phyloP scores from a whole-genome alignment of 2,329 filamentous ascomycete genomes.

The Aspergillus felis region DNA sequence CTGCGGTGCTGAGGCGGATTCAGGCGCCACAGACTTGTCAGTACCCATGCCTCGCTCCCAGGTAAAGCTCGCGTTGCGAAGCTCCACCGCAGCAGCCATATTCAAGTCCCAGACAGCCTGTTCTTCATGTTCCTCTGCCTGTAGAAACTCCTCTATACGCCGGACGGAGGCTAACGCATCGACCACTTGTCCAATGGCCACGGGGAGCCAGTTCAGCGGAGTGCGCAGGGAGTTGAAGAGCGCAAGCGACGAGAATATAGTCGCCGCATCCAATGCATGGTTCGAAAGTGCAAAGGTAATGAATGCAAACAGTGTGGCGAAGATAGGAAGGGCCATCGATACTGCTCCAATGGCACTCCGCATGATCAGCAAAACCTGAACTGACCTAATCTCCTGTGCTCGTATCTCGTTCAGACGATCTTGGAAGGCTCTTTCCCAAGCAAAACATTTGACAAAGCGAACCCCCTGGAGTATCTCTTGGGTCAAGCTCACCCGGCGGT shows the following conservation, averaged over 20 bases:
- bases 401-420: constrained; percentile 71
- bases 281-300: constrained; percentile 67
- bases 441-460: constrained; percentile 92
- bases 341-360: constrained; percentile 81
- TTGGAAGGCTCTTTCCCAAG: constrained; percentile 86
- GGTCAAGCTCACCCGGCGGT: constrained; percentile 83
- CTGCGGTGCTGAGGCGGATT: background rate
- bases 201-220: constrained; percentile 81
- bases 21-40: background rate
- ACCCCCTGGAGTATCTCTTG: constrained; percentile 89
- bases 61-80: constrained; percentile 73
- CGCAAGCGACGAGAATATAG: constrained; percentile 82
- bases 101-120: constrained; percentile 55
- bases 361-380: constrained; percentile 77
- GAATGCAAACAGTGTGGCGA: constrained; percentile 90
- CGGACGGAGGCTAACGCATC: constrained; percentile 83
- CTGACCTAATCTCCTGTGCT: constrained; percentile 66
- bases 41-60: constrained; percentile 45
- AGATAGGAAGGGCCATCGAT: constrained; percentile 80
- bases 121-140: constrained; percentile 80
- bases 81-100: constrained; percentile 58
- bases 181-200: constrained; percentile 82
- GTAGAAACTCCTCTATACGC: constrained; percentile 82
- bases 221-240: constrained; percentile 89
- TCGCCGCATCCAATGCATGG: constrained; percentile 66